A percentile compares a stretch with the other conserved stretches of the same genome.
phyloP scores from a whole-genome alignment of 1,284 basidiomycete species.

The Ceraceosorus guamensis region DNA sequence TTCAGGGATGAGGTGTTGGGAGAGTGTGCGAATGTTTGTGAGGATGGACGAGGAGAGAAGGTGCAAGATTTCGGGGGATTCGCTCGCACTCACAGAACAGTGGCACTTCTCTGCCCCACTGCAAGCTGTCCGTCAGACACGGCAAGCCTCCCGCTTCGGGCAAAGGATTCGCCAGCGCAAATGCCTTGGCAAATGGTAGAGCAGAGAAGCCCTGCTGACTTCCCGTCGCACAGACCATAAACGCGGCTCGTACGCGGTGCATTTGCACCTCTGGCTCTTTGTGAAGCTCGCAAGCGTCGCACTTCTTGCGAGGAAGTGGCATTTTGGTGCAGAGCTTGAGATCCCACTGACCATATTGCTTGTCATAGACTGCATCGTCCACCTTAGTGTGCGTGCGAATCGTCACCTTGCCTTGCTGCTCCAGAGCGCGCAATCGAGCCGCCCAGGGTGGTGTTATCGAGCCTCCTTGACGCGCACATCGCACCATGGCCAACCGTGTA shows the following conservation, averaged over 20 bases:
- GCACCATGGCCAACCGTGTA: slow-evolving; percentile 30
- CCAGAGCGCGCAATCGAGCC: slow-evolving; percentile 26
- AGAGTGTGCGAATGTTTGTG: too few species aligned
- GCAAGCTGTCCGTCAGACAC: slow-evolving; percentile 41
- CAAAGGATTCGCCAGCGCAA: slow-evolving; percentile 26
- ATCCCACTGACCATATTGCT: slow-evolving; percentile 15
- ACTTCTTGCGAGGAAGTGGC: too few species aligned
- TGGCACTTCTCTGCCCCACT: too few species aligned
- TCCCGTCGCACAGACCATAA: slow-evolving; percentile 45
- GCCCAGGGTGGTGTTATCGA: slow-evolving; percentile 45
- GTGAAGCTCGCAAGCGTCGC: neutral
- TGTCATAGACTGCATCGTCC: slow-evolving; percentile 6
- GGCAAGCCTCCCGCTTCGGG: slow-evolving; percentile 43
- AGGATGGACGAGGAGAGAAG: too few species aligned
- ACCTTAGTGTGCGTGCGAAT: slow-evolving; percentile 33
- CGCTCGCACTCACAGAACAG: too few species aligned
- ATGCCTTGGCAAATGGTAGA: slow-evolving; percentile 30
- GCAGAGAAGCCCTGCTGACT: slow-evolving; percentile 23
- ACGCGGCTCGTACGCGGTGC: slow-evolving; percentile 24
- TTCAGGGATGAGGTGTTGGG: too few species aligned
- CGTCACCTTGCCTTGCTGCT: slow-evolving; percentile 26
- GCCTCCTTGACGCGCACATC: slow-evolving; percentile 40
- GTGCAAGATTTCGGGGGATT: too few species aligned
- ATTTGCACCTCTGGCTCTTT: too few species aligned
- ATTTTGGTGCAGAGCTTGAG: slow-evolving; percentile 9